Base-by-base conservation (phyloP, 2,329 filamentous ascomycete genomes). In the Tolypocladium endophyticum region DNA sequence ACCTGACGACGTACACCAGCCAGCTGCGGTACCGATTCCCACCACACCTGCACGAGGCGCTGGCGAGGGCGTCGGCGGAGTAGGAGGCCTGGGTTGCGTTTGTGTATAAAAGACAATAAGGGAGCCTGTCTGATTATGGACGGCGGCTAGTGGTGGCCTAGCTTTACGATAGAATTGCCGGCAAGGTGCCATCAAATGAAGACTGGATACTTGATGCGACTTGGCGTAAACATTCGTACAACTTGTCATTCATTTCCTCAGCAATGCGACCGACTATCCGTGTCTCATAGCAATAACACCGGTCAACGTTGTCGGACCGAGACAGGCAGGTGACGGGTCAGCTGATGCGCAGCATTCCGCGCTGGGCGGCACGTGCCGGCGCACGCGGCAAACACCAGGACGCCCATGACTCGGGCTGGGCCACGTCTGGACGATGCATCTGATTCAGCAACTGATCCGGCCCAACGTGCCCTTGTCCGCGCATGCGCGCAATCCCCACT, bases 1-100 rank as follows among this genome's bases (percentile, higher is more conserved):
- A 97, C 74, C 75, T 97, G 68, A 96, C 94, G 78, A 89, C 94
- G 18, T 97, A 96, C 78, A 93, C 92, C 20, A 93, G 92, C 60
- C 86, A 96, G 81, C 85, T 97, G 70, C 87, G 90, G 70, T 97
- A 96, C 76, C 87, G 94, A 69, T 83, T 97, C 76, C 90, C 91
- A 57, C 88, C 90, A 43, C 84, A 89, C 69, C 81, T 97, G 59
- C 93, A 95, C 75, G 93, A 97, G 78, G 89, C 88, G 63, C 77
- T 97, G 69, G 92, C 92, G 56, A 84, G 87, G 70, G 91, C 90
- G 47, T 90, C 88, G 56, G 87, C 87, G 53, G 88, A 92, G 68
- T 83, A 71, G 68, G 8, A 20, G 43, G n/a, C 43, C n/a, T 18
- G 41, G 14, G 45, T 28, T 9, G 38, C 23, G 38, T 45, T n/a